Evolutionary conservation across 169 alveolate genomes (phyloP).

Genomic region (Plasmodium adleri): DNA sequence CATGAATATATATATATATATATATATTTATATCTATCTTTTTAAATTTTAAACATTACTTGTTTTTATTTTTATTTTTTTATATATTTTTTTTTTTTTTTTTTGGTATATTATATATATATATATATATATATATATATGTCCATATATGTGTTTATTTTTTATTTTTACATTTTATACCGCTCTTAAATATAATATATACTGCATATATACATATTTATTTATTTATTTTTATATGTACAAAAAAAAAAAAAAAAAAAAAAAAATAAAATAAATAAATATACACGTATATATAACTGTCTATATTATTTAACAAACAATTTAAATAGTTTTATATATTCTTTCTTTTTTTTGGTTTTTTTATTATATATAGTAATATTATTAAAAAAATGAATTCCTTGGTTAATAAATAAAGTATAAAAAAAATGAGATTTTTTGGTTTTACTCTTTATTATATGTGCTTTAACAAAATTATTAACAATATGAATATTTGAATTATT

Average conservation of each 20-base stretch:
- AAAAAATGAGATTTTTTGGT: constrained; percentile 67
- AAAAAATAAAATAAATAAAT: not conserved
- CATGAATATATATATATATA: no score
- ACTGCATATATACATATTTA: constrained; percentile 6
- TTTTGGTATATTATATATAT: not conserved
- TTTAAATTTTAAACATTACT: constrained; percentile 11
- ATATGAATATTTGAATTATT: constrained; percentile 62
- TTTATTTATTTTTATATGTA: not conserved
- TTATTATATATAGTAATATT: constrained; percentile 64
- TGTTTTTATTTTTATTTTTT: not conserved
- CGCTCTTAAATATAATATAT: not conserved
- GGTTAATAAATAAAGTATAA: constrained; percentile 67
- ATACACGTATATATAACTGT: not conserved
- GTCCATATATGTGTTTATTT: not conserved
- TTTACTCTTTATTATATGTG: constrained; percentile 47
- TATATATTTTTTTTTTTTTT: not conserved
- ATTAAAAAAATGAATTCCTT: constrained; percentile 73
- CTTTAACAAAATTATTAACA: constrained; percentile 64
- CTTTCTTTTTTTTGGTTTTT: constrained; percentile 54
- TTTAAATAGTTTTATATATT: constrained; percentile 48
- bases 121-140: not conserved
- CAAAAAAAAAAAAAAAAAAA: not conserved
- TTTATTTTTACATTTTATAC: constrained; percentile 3
- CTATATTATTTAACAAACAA: constrained; percentile 39
- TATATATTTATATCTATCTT: not conserved